phyloP scores from a whole-genome alignment of 169 alveolate species.

The Plasmodium adleri region DNA sequence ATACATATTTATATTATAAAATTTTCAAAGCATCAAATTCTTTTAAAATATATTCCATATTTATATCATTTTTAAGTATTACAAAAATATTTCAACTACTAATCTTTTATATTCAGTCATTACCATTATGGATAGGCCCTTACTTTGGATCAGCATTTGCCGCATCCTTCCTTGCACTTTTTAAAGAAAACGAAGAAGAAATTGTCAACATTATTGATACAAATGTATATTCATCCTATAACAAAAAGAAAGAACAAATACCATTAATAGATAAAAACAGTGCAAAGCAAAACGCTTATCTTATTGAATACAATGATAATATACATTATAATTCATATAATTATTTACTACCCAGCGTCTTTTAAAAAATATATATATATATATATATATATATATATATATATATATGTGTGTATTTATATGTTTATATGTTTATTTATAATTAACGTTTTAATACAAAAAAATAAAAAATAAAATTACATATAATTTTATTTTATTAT shows the following conservation, averaged over 20 bases:
- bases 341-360: conserved; percentile 33
- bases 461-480: too few species aligned
- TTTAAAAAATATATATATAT: conserved; percentile 10
- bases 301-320: conserved; percentile 50
- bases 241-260: conserved; percentile 28
- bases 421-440: too few species aligned
- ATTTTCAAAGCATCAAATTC: conserved; percentile 28
- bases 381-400: neutral
- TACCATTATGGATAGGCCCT: conserved; percentile 74
- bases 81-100: conserved; percentile 38
- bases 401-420: too few species aligned
- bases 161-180: conserved; percentile 23
- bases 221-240: conserved; percentile 21
- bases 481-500: too few species aligned
- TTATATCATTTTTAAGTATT: conserved; percentile 56
- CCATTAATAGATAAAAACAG: conserved; percentile 46
- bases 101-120: conserved; percentile 35
- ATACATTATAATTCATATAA: conserved; percentile 37
- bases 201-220: conserved; percentile 53
- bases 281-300: conserved; percentile 44
- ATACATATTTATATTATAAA: conserved; percentile 62
- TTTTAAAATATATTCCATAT: conserved; percentile 19
- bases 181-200: conserved; percentile 54
- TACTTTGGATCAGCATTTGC: conserved; percentile 68
- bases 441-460: too few species aligned